A percentile compares a stretch with the other conserved stretches of the same genome.
These are phyloP conservation scores for Helicostylum pulchrum DNA, from an alignment of 192 early-diverging fungal genomes.

Conservation along the genomic window DNA sequence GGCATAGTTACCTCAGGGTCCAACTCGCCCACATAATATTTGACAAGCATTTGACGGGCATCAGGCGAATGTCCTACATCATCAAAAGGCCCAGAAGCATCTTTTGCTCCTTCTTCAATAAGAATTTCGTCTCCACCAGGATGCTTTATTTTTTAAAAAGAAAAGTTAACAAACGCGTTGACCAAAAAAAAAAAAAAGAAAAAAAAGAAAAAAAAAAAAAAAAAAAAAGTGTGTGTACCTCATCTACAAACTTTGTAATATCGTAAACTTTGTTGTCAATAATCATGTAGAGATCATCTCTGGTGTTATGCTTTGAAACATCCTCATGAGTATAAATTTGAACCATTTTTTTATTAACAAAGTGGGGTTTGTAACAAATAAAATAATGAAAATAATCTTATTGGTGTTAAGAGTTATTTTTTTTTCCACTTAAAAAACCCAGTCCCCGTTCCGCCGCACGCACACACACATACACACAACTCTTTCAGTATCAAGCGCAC, in stretches of 20 bases:
- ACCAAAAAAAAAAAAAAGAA: too few relatives aligned
- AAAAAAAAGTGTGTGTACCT: slow-evolving; percentile 40
- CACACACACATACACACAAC: too few relatives aligned
- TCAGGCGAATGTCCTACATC: slow-evolving; percentile 97
- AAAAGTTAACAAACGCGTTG: too few relatives aligned
- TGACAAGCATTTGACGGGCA: slow-evolving; percentile 80
- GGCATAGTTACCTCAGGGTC: slow-evolving; percentile 44
- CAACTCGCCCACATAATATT: slow-evolving; percentile 72
- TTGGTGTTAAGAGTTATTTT: too few relatives aligned
- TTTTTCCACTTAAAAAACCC: too few relatives aligned
- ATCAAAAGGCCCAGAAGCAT: slow-evolving; percentile 92
- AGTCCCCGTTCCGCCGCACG: too few relatives aligned
- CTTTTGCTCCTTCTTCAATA: slow-evolving; percentile 84
- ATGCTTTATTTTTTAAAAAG: slow-evolving; percentile 55
- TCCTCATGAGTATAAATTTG: slow-evolving; percentile 27
- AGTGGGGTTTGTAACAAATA: too few relatives aligned
- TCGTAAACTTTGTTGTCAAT: slow-evolving; percentile 80
- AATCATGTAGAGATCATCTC: slow-evolving; percentile 76
- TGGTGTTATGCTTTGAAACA: slow-evolving; percentile 68
- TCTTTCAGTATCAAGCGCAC: too few relatives aligned
- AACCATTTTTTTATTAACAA: not conserved
- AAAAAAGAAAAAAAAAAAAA: too few relatives aligned
- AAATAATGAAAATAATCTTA: too few relatives aligned
- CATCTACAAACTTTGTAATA: slow-evolving; percentile 75
- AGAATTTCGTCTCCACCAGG: slow-evolving; percentile 98